Evolutionary conservation across 352 stramenopile genomes (phyloP).

Genomic region (Globisporangium yorkense): DNA sequence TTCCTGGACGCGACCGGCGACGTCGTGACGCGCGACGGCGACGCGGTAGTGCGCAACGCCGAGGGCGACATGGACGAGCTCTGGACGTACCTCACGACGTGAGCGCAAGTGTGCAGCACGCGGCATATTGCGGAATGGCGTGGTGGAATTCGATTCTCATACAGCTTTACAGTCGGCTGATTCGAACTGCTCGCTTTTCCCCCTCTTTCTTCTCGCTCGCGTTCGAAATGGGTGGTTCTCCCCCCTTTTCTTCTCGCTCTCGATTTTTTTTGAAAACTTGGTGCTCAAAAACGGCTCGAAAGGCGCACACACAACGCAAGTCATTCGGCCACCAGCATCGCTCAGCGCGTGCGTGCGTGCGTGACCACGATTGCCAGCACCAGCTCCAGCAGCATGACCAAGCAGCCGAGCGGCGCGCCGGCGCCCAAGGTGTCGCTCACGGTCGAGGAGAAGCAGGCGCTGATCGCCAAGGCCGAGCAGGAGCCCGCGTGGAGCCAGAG

Average conservation of each 20-base stretch:
- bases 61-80: slow-evolving; percentile 18
- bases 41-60: slow-evolving; percentile 65
- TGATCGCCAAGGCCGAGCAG: slow-evolving; percentile 6
- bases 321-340: too few relatives aligned
- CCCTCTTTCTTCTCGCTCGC: background rate
- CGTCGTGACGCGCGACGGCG: slow-evolving; percentile 70
- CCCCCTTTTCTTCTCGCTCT: background rate
- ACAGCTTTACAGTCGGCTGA: background rate
- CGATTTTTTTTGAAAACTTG: background rate
- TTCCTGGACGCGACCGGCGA: slow-evolving; percentile 77
- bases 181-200: background rate
- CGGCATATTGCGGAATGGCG: background rate
- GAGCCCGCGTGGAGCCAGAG: slow-evolving; percentile 5
- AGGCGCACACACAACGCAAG: too few relatives aligned
- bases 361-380: background rate
- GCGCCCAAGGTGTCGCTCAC: slow-evolving; percentile 4
- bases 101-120: background rate
- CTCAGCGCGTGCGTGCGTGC: too few relatives aligned
- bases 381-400: background rate
- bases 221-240: background rate
- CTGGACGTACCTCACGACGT: slow-evolving; percentile 13
- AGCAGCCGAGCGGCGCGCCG: background rate
- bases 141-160: background rate
- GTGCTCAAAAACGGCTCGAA: too few relatives aligned
- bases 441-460: slow-evolving; percentile 5